These are phyloP conservation scores for Sarcocystis neurona DNA, from an alignment of 169 alveolate species.

Conservation along the genomic window DNA sequence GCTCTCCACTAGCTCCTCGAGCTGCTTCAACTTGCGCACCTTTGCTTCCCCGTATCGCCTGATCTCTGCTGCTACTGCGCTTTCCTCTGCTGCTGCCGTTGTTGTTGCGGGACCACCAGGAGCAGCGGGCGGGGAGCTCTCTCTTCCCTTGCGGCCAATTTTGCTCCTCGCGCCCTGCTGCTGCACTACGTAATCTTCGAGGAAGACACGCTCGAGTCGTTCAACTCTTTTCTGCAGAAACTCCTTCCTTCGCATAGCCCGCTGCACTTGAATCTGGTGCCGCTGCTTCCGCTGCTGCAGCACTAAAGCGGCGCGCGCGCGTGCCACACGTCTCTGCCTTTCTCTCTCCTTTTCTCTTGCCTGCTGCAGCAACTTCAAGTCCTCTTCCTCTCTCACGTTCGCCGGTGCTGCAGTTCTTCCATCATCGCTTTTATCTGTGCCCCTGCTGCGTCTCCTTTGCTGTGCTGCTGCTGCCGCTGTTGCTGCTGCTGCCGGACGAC, in stretches of 20 bases:
- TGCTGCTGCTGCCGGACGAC: too few species aligned
- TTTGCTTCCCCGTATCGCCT: too few species aligned
- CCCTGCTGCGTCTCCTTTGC: too few species aligned
- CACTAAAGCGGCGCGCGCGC: slow-evolving; percentile 1
- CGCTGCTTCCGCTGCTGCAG: slow-evolving; percentile 11
- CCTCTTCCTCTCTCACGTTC: slow-evolving; percentile 2
- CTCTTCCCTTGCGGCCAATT: not conserved
- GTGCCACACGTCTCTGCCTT: not conserved
- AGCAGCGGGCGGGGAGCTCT: not conserved
- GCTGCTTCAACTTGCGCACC: not conserved
- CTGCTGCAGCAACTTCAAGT: not conserved
- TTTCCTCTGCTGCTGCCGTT: too few species aligned
- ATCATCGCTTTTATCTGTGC: too few species aligned
- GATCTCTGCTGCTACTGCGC: too few species aligned
- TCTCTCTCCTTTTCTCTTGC: slow-evolving; percentile 2
- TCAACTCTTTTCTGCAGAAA: not conserved
- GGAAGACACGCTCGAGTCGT: not conserved
- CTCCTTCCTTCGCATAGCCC: not conserved
- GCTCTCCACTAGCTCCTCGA: not conserved
- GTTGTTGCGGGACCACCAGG: too few species aligned
- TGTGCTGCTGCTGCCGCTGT: too few species aligned
- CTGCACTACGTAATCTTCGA: slow-evolving; percentile 1
- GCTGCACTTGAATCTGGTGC: not conserved
- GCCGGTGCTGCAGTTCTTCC: too few species aligned
- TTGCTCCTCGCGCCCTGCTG: not conserved